Evolutionary conservation across 1,284 basidiomycete species (phyloP).

Genomic region (Pulchroboletus neoregius): DNA sequence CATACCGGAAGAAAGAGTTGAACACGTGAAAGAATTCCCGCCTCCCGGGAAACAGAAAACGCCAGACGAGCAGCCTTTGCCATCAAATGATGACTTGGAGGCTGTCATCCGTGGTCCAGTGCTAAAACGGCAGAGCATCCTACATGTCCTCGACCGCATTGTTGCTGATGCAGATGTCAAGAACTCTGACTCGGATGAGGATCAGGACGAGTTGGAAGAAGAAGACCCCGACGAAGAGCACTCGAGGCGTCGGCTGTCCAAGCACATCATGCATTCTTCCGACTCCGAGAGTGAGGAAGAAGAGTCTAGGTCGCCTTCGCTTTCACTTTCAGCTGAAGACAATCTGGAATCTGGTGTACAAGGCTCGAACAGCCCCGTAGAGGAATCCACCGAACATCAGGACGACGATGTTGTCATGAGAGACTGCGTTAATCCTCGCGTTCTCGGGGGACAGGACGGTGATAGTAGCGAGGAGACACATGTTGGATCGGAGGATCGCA

Average conservation of each 20-base stretch:
- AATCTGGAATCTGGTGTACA: background rate
- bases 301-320: slow-evolving; percentile 14
- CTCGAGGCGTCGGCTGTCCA: slow-evolving; percentile 8
- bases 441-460: slow-evolving; percentile 1
- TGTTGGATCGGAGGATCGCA: slow-evolving; percentile 20
- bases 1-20: slow-evolving; percentile 7
- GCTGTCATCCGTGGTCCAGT: slow-evolving; percentile 46
- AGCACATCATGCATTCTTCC: slow-evolving; percentile 15
- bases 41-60: slow-evolving; percentile 5
- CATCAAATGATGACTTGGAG: slow-evolving; percentile 40
- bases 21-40: background rate
- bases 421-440: background rate
- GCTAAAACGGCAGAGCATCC: slow-evolving; percentile 20
- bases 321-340: background rate
- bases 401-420: slow-evolving; percentile 8
- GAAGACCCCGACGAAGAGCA: slow-evolving; percentile 27
- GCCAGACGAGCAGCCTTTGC: slow-evolving; percentile 7
- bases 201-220: slow-evolving; percentile 29
- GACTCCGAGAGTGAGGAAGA: slow-evolving; percentile 23
- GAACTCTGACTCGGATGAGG: slow-evolving; percentile 30
- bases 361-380: background rate
- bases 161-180: slow-evolving; percentile 8
- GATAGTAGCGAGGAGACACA: slow-evolving; percentile 21
- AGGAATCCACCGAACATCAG: background rate
- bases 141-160: slow-evolving; percentile 18